Evolutionary conservation across 2,329 filamentous ascomycete species (phyloP), one percentile per base, ranked within the genome.

Genomic region (Colletotrichum sp.): DNA sequence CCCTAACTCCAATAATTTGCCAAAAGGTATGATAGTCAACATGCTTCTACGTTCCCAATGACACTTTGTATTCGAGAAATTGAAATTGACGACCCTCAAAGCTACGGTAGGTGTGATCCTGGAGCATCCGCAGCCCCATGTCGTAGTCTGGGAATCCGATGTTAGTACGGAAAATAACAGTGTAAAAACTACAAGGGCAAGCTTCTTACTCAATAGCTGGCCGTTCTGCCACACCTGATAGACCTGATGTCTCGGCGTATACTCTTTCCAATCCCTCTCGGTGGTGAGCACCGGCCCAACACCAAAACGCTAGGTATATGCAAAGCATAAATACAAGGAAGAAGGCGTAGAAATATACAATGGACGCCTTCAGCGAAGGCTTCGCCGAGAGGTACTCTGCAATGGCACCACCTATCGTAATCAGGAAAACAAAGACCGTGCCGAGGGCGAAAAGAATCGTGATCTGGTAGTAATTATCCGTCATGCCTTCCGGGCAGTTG

Each of bases 171-270:
- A 4, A 26, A 5, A 26, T 26, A 26, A 26, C 24, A 26, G 24
- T 26, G 24, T 4, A 4, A 26, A 5, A 26, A 26, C 24, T 4
- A 26, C 24, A 26, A 26, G 24, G 24, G 4, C 18, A 21, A 48
- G 38, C 18, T 12, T 48, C 18, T 13, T 48, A 48, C 38, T 48
- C 38, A n/a, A n/a, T 8, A 9, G 38, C 8, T 43, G 38, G 38
- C 5, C 18, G 18, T 4, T 8, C 38, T 21, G 38, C 38, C 38
- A 21, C 9, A 48, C 38, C 38, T 48, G 18, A 1, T 12, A 48
- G 3, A 4, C 9, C 9, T 0, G 38, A 0, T 21, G 18, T n/a
- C 18, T 12, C 3, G 10, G 6, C 38, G 1, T 21, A 0, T 21
- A 9, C 5, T 2, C 10, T 21, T 21, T 48, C 38, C 18, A 48